A percentile compares a stretch with the other conserved stretches of the same genome.
phyloP scores from a whole-genome alignment of 2,329 filamentous ascomycete genomes.

The Aspergillus vadensis region DNA sequence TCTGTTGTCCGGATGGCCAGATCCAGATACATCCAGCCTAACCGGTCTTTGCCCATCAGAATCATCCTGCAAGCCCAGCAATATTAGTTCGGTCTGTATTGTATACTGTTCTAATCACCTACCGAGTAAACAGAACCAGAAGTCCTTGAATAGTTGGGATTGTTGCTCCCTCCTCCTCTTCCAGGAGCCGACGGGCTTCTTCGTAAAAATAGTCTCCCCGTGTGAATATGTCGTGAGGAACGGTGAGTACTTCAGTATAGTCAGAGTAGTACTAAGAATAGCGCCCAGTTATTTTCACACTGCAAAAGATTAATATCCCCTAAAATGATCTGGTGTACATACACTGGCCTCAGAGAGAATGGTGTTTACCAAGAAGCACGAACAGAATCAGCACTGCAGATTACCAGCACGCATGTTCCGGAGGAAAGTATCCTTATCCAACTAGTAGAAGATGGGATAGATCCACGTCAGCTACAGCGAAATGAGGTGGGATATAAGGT shows the following conservation, averaged over 20 bases:
- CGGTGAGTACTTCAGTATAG: conserved; percentile 29
- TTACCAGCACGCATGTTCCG: conserved; percentile 31
- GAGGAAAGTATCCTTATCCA: conserved; percentile 35
- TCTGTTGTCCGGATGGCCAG: too few species aligned
- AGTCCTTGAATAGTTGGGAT: too few species aligned
- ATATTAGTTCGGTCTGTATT: too few species aligned
- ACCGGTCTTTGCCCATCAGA: too few species aligned
- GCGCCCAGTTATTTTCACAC: background rate
- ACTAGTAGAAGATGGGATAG: conserved; percentile 21
- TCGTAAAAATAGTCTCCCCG: conserved; percentile 34
- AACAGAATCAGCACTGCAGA: conserved; percentile 32
- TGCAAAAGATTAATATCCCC: background rate
- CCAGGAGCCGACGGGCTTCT: too few species aligned
- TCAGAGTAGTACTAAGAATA: conserved; percentile 24
- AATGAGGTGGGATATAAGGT: too few species aligned
- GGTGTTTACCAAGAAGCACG: conserved; percentile 38
- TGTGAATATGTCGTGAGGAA: conserved; percentile 27
- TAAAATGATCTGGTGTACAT: conserved; percentile 16
- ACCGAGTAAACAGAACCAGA: too few species aligned
- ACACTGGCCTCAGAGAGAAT: conserved; percentile 38
- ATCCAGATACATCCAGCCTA: too few species aligned
- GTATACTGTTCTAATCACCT: too few species aligned
- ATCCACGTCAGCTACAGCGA: too few species aligned
- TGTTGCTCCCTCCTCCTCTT: too few species aligned
- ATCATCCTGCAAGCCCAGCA: too few species aligned